These are phyloP conservation scores for Curvularia sp. DNA, from an alignment of 2,329 filamentous ascomycete genomes.

Conservation along the genomic window DNA sequence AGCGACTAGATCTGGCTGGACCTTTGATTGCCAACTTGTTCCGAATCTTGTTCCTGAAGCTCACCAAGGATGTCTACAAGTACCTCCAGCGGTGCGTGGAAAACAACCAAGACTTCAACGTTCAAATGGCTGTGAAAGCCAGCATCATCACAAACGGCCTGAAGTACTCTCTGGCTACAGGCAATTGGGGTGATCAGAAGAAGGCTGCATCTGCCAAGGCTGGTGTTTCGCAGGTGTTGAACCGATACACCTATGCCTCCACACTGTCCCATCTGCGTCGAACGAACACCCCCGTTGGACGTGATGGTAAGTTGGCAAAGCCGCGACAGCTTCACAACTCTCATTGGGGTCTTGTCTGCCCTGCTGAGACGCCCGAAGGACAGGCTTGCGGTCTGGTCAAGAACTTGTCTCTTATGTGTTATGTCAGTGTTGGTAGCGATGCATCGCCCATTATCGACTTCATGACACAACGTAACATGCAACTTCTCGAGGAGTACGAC, in stretches of 20 bases:
- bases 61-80: constrained; percentile 88
- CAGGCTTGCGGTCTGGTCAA: constrained; percentile 98
- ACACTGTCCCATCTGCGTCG: constrained; percentile 95
- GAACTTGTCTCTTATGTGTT: constrained; percentile 97
- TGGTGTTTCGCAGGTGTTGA: constrained; percentile 96
- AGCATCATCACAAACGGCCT: constrained; percentile 90
- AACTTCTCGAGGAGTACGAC: constrained; percentile 90
- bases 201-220: constrained; percentile 94
- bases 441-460: constrained; percentile 91
- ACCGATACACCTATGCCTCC: constrained; percentile 96
- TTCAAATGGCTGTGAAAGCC: constrained; percentile 89
- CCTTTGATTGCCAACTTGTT: constrained; percentile 96
- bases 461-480: constrained; percentile 95
- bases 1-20: constrained; percentile 92
- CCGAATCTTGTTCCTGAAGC: constrained; percentile 86
- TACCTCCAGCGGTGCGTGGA: constrained; percentile 94
- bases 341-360: constrained; percentile 97
- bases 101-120: constrained; percentile 84
- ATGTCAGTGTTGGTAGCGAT: constrained; percentile 93
- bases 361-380: constrained; percentile 95
- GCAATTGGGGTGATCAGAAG: constrained; percentile 99
- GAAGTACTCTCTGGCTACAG: constrained; percentile 95
- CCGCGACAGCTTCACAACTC: constrained; percentile 98
- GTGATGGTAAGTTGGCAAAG: constrained; percentile 98
- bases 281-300: constrained; percentile 96